These are phyloP conservation scores for Fraxinus nigra DNA, from an alignment of 305 asterid genomes.

Conservation along the genomic window DNA sequence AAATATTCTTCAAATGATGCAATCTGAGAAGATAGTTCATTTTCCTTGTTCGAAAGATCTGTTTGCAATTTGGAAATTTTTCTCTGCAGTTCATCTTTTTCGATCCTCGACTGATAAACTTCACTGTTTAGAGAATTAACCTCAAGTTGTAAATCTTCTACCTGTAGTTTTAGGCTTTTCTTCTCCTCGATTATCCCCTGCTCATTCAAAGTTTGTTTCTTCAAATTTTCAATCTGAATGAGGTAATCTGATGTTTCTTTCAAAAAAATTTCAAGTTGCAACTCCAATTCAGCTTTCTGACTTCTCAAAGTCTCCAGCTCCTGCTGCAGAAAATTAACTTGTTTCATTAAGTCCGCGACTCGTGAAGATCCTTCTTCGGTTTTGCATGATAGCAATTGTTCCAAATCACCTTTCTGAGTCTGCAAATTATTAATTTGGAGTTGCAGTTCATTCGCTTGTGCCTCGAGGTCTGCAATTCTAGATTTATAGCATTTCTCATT, in stretches of 20 bases:
- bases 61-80: conserved; percentile 34
- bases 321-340: conserved; percentile 27
- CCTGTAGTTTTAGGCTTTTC: conserved; percentile 19
- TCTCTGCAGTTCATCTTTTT: conserved; percentile 34
- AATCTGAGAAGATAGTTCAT: conserved; percentile 10
- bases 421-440: conserved; percentile 21
- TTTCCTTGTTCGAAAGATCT: conserved; percentile 19
- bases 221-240: conserved; percentile 32
- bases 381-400: conserved; percentile 8
- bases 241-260: conserved; percentile 22
- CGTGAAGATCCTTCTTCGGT: conserved; percentile 21
- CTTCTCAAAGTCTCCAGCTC: conserved; percentile 23
- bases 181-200: conserved; percentile 23
- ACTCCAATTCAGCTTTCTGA: conserved; percentile 36
- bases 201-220: conserved; percentile 28
- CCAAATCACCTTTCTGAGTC: conserved; percentile 24
- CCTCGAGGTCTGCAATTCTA: conserved; percentile 18
- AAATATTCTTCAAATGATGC: background rate
- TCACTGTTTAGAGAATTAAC: conserved; percentile 32
- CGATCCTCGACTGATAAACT: conserved; percentile 15
- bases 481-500: conserved; percentile 17
- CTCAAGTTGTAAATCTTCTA: conserved; percentile 33
- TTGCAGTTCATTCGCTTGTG: conserved; percentile 10
- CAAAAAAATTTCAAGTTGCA: conserved; percentile 23
- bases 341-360: conserved; percentile 10